Conservation (phyloP, 768 basidiomycete genomes). For the Baorangia bicolor region DNA sequence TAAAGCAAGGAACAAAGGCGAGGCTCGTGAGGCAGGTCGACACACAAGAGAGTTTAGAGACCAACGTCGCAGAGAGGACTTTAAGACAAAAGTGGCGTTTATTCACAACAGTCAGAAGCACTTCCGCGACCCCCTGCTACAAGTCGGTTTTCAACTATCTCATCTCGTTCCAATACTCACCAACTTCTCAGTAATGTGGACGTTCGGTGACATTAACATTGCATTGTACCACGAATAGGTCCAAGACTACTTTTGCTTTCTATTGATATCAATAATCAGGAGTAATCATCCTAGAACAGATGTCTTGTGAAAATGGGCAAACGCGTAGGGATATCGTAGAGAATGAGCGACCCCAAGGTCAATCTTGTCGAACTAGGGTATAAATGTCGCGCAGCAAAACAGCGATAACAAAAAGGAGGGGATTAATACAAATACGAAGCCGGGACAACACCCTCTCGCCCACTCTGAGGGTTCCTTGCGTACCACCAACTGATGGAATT, state of each 20-base stretch:
- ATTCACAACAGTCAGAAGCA: constrained; percentile 88
- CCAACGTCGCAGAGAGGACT: constrained; percentile 72
- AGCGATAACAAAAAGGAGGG: constrained; percentile 31
- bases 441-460: constrained; percentile 87
- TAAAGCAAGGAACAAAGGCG: constrained; percentile 91
- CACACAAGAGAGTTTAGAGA: constrained; percentile 85
- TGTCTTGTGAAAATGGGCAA: constrained; percentile 15
- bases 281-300: constrained; percentile 8
- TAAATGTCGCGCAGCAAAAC: constrained; percentile 31
- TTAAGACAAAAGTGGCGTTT: constrained; percentile 81
- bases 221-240: constrained; percentile 1
- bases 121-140: constrained; percentile 70
- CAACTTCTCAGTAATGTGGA: constrained; percentile 13
- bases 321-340: constrained; percentile 26
- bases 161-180: constrained; percentile 1
- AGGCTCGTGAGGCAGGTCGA: constrained; percentile 88
- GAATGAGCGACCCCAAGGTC: constrained; percentile 38
- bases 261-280: constrained; percentile 13
- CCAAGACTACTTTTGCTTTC: constrained; percentile 16
- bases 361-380: constrained; percentile 40
- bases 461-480: constrained; percentile 74
- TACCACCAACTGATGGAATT: constrained; percentile 81
- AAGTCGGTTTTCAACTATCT: constrained; percentile 32
- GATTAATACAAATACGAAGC: constrained; percentile 85
- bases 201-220: constrained; percentile 3